phyloP scores from a whole-genome alignment of 352 stramenopile genomes.

The Pythium brachiatum region DNA sequence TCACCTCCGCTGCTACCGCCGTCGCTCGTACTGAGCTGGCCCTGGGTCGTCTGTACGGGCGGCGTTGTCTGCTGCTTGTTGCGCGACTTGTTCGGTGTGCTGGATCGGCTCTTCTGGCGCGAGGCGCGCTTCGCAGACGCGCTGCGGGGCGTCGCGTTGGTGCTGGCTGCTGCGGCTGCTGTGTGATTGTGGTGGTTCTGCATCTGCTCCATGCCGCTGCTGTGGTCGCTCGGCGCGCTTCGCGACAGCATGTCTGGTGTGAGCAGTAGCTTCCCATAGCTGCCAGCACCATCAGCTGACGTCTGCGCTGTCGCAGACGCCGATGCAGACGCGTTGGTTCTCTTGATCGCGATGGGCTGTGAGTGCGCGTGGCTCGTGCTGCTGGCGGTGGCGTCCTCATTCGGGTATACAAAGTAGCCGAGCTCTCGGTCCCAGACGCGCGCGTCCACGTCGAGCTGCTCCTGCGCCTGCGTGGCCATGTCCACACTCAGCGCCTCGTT shows the following conservation, averaged over 20 bases:
- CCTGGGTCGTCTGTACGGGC: neutral
- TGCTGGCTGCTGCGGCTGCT: neutral
- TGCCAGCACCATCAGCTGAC: constrained; percentile 21
- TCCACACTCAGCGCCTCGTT: constrained; percentile 55
- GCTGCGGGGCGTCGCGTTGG: constrained; percentile 29
- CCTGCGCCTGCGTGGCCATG: constrained; percentile 34
- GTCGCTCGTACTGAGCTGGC: neutral
- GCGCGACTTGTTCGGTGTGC: constrained; percentile 35
- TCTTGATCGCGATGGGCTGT: constrained; percentile 30
- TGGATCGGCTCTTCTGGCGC: constrained; percentile 39
- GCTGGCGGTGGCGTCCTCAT: constrained; percentile 17
- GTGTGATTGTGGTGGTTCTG: constrained; percentile 2
- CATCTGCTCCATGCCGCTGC: constrained; percentile 11
- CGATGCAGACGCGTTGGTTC: neutral
- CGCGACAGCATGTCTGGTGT: constrained; percentile 72
- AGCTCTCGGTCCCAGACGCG: constrained; percentile 81
- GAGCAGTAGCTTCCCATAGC: constrained; percentile 43
- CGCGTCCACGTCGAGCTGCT: constrained; percentile 75
- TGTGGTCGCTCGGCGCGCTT: constrained; percentile 33
- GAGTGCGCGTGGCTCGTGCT: constrained; percentile 4
- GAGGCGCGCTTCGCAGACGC: constrained; percentile 49
- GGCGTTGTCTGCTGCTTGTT: constrained; percentile 38
- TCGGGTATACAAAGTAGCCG: constrained; percentile 83
- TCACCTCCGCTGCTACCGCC: constrained; percentile 14
- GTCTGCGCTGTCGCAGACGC: neutral